Base-by-base conservation (phyloP, 2,329 filamentous ascomycete species). In the Annulohypoxylon truncatum region DNA sequence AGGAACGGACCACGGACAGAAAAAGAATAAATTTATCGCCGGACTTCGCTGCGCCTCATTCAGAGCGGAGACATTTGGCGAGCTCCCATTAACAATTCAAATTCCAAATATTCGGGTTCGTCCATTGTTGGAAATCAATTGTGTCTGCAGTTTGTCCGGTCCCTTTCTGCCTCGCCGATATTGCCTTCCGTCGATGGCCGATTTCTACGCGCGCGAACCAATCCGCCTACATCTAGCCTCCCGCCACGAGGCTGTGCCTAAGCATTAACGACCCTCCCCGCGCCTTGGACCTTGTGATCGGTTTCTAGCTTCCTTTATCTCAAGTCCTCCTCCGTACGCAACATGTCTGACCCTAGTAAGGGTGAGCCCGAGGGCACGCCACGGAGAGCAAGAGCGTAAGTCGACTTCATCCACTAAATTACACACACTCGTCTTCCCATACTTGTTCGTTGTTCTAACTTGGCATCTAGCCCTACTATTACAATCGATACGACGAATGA, bases 401-500 rank as follows among this genome's bases (percentile, higher is more conserved):
- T 75, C 26, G 8, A 59, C n/a, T 29, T 38, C 15, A 26, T 2
- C 8, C 13, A 26, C 46, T 54, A 20, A 22, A 22, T 26, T 10
- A 61, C 20, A 9, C 2, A 7, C 12, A 3, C 40, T 18, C 15
- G 12, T 15, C 35, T 44, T 13, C 33, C 61, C 33, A 26, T 26
- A 13, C 9, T 59, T 24, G 20, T 5, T 38, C n/a, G 15, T 44
- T 28, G 33, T 66, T 13, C 65, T 67, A 42, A 67, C 68, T 62
- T 53, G 38, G 47, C 48, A 18, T 56, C 26, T 56, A 77, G 76
- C 47, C 77, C 77, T 66, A 79, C 77, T 42, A 79, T 79, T 53
- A 79, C 77, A n/a, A 77, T 79, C 60, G 74, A 79, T 60, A 79
- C 77, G 28, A 77, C 76, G 7, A 76, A 72, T 50, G 74, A 75